Conservation (phyloP, 2,329 filamentous ascomycete genomes). For the Trichoderma oligosporum region DNA sequence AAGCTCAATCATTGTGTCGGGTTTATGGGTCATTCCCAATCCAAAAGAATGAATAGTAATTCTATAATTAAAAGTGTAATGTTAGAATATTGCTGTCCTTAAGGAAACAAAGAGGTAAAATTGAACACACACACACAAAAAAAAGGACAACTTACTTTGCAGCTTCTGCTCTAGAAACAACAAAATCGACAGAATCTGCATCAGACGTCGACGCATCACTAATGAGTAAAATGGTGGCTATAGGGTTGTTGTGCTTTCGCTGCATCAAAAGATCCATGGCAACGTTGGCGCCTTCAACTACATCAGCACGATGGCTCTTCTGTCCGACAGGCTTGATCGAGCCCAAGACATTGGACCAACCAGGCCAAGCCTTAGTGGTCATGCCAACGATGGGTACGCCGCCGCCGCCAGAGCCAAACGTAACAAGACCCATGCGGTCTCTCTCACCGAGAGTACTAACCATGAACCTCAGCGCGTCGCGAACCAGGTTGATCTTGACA, state of each 20-base stretch:
- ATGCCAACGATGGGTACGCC: slow-evolving; percentile 96
- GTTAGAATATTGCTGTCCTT: slow-evolving; percentile 12
- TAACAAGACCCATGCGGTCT: slow-evolving; percentile 95
- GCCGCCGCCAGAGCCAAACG: slow-evolving; percentile 90
- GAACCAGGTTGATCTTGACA: slow-evolving; percentile 92
- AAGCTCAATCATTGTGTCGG: slow-evolving; percentile 96
- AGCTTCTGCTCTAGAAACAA: slow-evolving; percentile 91
- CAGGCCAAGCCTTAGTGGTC: slow-evolving; percentile 91
- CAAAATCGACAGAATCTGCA: slow-evolving; percentile 93
- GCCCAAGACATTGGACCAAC: slow-evolving; percentile 81
- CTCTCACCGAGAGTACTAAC: slow-evolving; percentile 84
- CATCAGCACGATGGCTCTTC: slow-evolving; percentile 93
- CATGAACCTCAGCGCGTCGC: slow-evolving; percentile 88
- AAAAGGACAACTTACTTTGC: slow-evolving; percentile 67
- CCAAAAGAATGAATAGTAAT: slow-evolving; percentile 97
- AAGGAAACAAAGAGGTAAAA: slow-evolving; percentile 23
- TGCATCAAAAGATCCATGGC: slow-evolving; percentile 99
- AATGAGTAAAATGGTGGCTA: slow-evolving; percentile 93
- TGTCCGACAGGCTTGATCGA: slow-evolving; percentile 92
- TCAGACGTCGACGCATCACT: slow-evolving; percentile 96
- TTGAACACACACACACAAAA: background rate
- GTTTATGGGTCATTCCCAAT: slow-evolving; percentile 93
- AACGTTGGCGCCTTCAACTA: slow-evolving; percentile 95
- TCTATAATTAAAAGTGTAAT: slow-evolving; percentile 41
- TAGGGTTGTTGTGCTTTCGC: slow-evolving; percentile 89